phyloP scores from a whole-genome alignment of 2,329 filamentous ascomycete genomes.

The Sporothrix luriei region DNA sequence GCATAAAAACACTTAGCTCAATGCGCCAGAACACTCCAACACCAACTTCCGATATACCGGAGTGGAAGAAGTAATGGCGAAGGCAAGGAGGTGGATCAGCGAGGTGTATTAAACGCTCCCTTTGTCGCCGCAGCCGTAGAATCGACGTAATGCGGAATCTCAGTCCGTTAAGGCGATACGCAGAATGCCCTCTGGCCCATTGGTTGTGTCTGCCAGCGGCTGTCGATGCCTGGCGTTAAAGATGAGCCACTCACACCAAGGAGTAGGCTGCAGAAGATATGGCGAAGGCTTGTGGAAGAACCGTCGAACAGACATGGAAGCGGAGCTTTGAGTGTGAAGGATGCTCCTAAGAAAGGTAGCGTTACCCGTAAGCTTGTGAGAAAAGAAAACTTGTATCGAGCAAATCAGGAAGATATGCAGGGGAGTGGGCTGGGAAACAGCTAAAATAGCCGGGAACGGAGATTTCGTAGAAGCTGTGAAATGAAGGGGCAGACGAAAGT shows the following conservation, averaged over 20 bases:
- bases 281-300: slow-evolving; percentile 21
- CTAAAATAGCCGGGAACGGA: slow-evolving; percentile 30
- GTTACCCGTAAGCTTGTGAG: slow-evolving; percentile 24
- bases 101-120: not conserved
- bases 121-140: not conserved
- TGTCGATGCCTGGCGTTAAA: slow-evolving; percentile 21
- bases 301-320: slow-evolving; percentile 21
- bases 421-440: slow-evolving; percentile 37
- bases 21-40: slow-evolving; percentile 8
- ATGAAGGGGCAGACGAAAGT: not conserved
- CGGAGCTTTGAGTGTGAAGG: slow-evolving; percentile 13
- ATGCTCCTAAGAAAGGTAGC: slow-evolving; percentile 12
- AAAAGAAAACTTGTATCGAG: slow-evolving; percentile 24
- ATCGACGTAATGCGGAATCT: not conserved
- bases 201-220: not conserved
- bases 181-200: not conserved
- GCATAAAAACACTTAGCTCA: slow-evolving; percentile 25
- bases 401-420: slow-evolving; percentile 41
- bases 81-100: not conserved
- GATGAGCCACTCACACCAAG: slow-evolving; percentile 11
- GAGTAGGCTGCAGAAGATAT: slow-evolving; percentile 5
- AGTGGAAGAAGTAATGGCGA: not conserved
- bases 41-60: slow-evolving; percentile 15
- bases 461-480: not conserved
- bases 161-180: slow-evolving; percentile 9